Conservation (phyloP, 495 filamentous ascomycete genomes). For the Choiromyces venosus region DNA sequence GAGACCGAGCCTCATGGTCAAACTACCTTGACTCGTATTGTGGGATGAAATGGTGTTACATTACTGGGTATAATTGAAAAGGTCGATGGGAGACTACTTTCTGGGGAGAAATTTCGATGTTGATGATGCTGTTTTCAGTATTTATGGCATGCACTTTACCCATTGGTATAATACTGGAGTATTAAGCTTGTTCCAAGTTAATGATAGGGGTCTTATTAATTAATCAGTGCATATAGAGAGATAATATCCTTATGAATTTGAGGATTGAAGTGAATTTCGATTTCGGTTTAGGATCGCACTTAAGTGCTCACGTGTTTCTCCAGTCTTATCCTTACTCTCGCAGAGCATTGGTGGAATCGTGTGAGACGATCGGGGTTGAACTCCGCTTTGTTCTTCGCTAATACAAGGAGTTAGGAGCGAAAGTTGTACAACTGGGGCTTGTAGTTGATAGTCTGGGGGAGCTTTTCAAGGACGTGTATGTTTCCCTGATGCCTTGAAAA, state of each 20-base stretch:
- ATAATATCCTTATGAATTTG: background rate
- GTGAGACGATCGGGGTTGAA: background rate
- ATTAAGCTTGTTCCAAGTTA: background rate
- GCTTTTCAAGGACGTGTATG: too few species aligned
- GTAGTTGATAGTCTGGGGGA: background rate
- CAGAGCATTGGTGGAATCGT: background rate
- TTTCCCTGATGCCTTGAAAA: background rate
- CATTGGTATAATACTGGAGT: background rate
- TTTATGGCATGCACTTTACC: background rate
- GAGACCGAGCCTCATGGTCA: too few species aligned
- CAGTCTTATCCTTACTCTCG: background rate
- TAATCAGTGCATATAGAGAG: background rate
- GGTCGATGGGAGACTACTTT: background rate
- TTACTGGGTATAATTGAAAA: background rate
- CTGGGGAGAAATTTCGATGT: background rate
- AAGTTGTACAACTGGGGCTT: background rate
- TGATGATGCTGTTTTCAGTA: background rate
- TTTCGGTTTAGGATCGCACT: too few species aligned
- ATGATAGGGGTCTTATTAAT: background rate
- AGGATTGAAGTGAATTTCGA: background rate
- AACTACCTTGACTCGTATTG: too few species aligned
- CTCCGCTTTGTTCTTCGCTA: background rate
- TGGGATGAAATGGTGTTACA: too few species aligned
- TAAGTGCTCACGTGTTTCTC: too few species aligned
- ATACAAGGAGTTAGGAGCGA: background rate